Conservation (phyloP, 2,329 filamentous ascomycete genomes). For the Aphanoascus verrucosus region DNA sequence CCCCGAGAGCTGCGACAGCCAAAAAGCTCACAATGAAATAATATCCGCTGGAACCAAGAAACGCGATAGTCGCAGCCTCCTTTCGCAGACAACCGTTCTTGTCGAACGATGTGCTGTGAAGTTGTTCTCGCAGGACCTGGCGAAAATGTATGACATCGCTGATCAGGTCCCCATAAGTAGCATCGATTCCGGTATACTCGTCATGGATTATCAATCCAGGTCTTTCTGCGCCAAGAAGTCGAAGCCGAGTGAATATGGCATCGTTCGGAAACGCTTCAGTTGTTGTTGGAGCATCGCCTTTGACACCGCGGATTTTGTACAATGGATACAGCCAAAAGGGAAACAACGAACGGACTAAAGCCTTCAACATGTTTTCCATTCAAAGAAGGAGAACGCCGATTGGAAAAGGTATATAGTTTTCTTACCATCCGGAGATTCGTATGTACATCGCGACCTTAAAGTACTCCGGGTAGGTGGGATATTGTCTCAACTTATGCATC, state of each 20-base stretch:
- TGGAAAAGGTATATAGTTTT: no score
- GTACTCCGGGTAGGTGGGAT: no score
- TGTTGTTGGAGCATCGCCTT: not conserved
- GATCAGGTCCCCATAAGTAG: constrained; percentile 35
- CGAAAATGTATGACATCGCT: constrained; percentile 38
- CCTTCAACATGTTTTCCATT: no score
- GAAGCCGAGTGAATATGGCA: constrained; percentile 10
- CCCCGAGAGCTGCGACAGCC: constrained; percentile 38
- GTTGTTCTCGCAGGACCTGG: constrained; percentile 24
- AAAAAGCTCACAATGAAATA: constrained; percentile 40
- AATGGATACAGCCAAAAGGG: no score
- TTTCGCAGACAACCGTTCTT: constrained; percentile 31
- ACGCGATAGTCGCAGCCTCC: constrained; percentile 25
- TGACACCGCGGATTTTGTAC: no score
- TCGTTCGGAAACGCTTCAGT: constrained; percentile 12
- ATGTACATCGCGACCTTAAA: no score
- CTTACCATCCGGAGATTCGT: no score
- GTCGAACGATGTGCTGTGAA: constrained; percentile 23
- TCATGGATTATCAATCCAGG: constrained; percentile 9
- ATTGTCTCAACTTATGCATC: no score
- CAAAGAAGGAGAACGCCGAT: no score
- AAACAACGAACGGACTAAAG: no score
- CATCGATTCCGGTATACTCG: constrained; percentile 8
- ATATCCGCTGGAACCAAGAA: constrained; percentile 38
- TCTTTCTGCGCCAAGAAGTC: not conserved